Evolutionary conservation across 305 asterid genomes (phyloP), one percentile per base, ranked within the genome.

Genomic region (Ruellia speciosa): DNA sequence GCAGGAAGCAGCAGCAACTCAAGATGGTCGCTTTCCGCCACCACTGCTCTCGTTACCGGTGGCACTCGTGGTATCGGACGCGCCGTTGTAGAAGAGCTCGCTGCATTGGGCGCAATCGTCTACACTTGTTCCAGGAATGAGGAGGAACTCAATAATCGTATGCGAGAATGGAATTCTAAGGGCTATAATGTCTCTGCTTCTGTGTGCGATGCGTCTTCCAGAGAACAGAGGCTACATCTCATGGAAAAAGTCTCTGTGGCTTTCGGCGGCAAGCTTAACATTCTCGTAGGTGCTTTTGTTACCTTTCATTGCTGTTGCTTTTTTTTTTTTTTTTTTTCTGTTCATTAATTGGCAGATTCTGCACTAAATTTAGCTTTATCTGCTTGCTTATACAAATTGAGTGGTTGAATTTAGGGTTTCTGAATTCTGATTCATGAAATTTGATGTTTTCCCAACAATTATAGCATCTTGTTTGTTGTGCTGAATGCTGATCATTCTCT

Each of bases 11-110:
- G 77, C 75, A 72, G 65, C 65, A 24, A 24, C 31, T 75, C 96
- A 14, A 75, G 96, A 70, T 90, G 98, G 98, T 88, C 96, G 10
- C 90, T 85, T 57, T 69, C 85, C 43, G 94, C 94, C 65, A 66
- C 60, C 79, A 82, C 84, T 15, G 96, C 95, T 55, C 82, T 90
- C 14, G 95, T 90, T 68, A 87, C 96, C 62, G 98, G 98, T 10
- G 96, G 96, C 70, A 87, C 98, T 41, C 94, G 96, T 3, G 96
- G 98, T 40, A 87, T 87, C 39, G 96, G 98, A 67, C 72, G 63
- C 49, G 96, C 95, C 28, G 71, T 79, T 7, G 96, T 90, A 56
- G 94, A 85, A 70, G 96, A 87, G 66, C 75, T 90, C 45, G 86
- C 90, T 51, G 86, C 67, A 65, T 65, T 87, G 77, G 98, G 98